Percentiles rank a stretch among this genome's conserved stretches.
These are phyloP conservation scores for Claviceps sp. DNA, from an alignment of 2,329 filamentous ascomycete genomes.

Conservation along the genomic window DNA sequence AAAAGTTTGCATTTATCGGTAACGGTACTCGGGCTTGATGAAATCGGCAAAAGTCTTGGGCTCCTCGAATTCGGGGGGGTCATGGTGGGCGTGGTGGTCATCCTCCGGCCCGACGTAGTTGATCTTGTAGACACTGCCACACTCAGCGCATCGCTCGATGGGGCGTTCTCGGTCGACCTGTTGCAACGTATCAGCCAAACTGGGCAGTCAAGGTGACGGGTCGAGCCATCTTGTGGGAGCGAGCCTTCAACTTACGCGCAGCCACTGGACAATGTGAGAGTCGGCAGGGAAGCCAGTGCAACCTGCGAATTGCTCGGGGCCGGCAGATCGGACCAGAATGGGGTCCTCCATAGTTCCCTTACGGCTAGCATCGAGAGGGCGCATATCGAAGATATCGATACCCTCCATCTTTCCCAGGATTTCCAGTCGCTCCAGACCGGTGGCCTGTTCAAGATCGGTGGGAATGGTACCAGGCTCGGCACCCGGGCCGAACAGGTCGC, in stretches of 20 bases:
- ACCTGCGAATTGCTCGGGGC: constrained; percentile 91
- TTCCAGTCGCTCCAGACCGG: constrained; percentile 95
- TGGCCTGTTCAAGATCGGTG: constrained; percentile 89
- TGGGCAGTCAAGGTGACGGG: neutral
- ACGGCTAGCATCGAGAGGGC: constrained; percentile 81
- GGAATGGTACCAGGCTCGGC: constrained; percentile 71
- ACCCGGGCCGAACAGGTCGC: constrained; percentile 79
- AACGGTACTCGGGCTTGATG: constrained; percentile 90
- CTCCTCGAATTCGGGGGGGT: constrained; percentile 56
- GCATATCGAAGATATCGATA: constrained; percentile 96
- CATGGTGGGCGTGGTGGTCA: constrained; percentile 49
- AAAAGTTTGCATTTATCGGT: constrained; percentile 29
- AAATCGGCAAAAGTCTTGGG: constrained; percentile 96
- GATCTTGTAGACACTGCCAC: constrained; percentile 95
- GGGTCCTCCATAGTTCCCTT: constrained; percentile 85
- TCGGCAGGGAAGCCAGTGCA: constrained; percentile 92
- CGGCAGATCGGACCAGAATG: constrained; percentile 79
- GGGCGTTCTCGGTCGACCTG: constrained; percentile 82
- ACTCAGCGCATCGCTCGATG: constrained; percentile 90
- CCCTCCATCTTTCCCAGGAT: constrained; percentile 99
- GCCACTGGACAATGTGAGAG: constrained; percentile 83
- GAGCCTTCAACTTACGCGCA: constrained; percentile 50
- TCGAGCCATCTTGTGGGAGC: neutral
- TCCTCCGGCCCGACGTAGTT: constrained; percentile 81
- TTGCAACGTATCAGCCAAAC: neutral